Conservation (phyloP, 192 early-diverging fungal genomes). For the Backusella tarrabulga region DNA sequence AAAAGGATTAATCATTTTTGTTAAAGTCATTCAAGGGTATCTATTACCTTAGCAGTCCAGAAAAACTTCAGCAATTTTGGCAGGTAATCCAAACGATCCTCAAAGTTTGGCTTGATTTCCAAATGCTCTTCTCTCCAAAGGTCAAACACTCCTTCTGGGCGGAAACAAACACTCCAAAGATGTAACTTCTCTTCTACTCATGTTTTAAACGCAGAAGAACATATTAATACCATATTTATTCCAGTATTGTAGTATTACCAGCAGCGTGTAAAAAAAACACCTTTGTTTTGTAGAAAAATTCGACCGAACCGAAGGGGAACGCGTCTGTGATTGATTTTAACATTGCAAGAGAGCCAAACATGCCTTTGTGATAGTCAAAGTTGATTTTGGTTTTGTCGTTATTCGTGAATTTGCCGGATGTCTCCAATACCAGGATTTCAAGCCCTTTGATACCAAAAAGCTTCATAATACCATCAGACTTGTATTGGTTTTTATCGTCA, state of each 20-base stretch:
- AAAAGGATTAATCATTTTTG: not conserved
- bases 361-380: not conserved
- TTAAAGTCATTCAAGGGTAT: too few relatives aligned
- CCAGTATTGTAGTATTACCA: not conserved
- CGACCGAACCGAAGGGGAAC: not conserved
- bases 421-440: not conserved
- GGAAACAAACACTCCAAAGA: not conserved
- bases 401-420: not conserved
- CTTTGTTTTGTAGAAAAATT: not conserved
- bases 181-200: not conserved
- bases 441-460: not conserved
- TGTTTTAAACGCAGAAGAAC: not conserved
- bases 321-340: not conserved
- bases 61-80: too few relatives aligned
- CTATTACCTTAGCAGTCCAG: too few relatives aligned
- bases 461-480: not conserved
- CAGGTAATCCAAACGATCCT: too few relatives aligned
- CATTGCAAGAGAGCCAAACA: not conserved
- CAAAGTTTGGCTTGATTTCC: not conserved
- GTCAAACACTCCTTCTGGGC: not conserved
- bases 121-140: not conserved
- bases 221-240: not conserved
- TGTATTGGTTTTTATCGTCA: not conserved
- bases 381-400: not conserved
- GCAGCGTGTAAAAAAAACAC: slow-evolving; percentile 1